phyloP scores from a whole-genome alignment of 305 asterid species.

The Lippia alba region DNA sequence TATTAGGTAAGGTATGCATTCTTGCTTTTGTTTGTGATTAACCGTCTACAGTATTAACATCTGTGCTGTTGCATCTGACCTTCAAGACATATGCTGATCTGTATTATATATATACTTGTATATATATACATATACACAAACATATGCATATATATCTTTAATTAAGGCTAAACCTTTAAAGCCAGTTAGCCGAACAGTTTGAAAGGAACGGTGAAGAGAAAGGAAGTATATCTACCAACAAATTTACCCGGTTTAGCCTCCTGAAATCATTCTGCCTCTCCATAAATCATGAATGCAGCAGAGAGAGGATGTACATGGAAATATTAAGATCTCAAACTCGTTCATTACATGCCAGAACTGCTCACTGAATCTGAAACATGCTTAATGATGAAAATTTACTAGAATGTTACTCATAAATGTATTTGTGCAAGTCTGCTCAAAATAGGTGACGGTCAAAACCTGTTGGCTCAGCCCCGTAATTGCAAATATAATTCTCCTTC shows the following conservation, averaged over 20 bases:
- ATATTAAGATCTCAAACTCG: neutral
- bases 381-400: neutral
- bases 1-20: slow-evolving; percentile 97
- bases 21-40: slow-evolving; percentile 46
- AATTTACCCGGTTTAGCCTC: slow-evolving; percentile 18
- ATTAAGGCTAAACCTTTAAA: slow-evolving; percentile 26
- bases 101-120: slow-evolving; percentile 4
- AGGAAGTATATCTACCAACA: slow-evolving; percentile 2
- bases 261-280: neutral
- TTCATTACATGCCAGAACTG: slow-evolving; percentile 24
- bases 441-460: neutral
- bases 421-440: slow-evolving; percentile 1
- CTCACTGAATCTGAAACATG: neutral
- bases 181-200: slow-evolving; percentile 1
- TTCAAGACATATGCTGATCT: slow-evolving; percentile 24
- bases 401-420: neutral
- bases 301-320: slow-evolving; percentile 10
- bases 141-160: slow-evolving; percentile 16
- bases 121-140: slow-evolving; percentile 2
- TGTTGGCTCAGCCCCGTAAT: neutral
- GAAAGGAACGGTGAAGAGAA: neutral
- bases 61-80: slow-evolving; percentile 28
- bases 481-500: neutral
- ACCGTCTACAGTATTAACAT: slow-evolving; percentile 20
- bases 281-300: slow-evolving; percentile 10